These are phyloP conservation scores for Tolypocladium sp. DNA, from an alignment of 2,329 filamentous ascomycete genomes.

Conservation along the genomic window DNA sequence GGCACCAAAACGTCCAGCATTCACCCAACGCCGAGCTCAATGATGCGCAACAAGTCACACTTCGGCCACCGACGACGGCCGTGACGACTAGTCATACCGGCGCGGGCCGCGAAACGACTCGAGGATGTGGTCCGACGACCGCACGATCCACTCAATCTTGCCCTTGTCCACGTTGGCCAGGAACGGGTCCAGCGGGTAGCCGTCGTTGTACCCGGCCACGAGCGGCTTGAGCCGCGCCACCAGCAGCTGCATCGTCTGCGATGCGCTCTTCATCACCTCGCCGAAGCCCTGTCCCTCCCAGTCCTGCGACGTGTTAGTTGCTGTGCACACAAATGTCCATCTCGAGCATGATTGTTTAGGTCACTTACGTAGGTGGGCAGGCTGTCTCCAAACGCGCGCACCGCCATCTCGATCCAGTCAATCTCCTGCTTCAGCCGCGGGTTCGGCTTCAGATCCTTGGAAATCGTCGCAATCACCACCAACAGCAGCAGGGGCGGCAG, in stretches of 20 bases:
- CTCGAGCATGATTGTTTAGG: neutral
- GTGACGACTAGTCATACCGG: slow-evolving; percentile 17
- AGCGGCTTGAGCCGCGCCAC: slow-evolving; percentile 24
- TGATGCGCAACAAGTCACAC: neutral
- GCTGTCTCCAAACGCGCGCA: slow-evolving; percentile 42
- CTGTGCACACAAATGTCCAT: neutral
- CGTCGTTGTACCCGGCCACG: slow-evolving; percentile 22
- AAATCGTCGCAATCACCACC: slow-evolving; percentile 56
- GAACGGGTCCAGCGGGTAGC: slow-evolving; percentile 29
- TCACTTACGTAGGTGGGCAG: slow-evolving; percentile 41
- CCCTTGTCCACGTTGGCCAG: slow-evolving; percentile 25
- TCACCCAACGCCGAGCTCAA: slow-evolving; percentile 4
- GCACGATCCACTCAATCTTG: slow-evolving; percentile 30
- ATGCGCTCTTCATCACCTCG: slow-evolving; percentile 28
- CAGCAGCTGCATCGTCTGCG: slow-evolving; percentile 28
- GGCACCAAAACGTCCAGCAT: neutral
- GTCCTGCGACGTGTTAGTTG: slow-evolving; percentile 19
- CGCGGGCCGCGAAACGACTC: slow-evolving; percentile 18
- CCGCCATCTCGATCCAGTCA: slow-evolving; percentile 50
- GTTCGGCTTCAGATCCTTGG: slow-evolving; percentile 45
- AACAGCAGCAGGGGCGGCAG: slow-evolving; percentile 54
- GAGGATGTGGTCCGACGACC: slow-evolving; percentile 25
- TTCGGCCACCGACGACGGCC: neutral
- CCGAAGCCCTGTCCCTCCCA: slow-evolving; percentile 26
- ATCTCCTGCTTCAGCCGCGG: slow-evolving; percentile 46